A percentile compares a stretch with the other conserved stretches of the same genome.
Evolutionary conservation across 345 rosid species (phyloP).

Genomic region (Camelina neglecta): DNA sequence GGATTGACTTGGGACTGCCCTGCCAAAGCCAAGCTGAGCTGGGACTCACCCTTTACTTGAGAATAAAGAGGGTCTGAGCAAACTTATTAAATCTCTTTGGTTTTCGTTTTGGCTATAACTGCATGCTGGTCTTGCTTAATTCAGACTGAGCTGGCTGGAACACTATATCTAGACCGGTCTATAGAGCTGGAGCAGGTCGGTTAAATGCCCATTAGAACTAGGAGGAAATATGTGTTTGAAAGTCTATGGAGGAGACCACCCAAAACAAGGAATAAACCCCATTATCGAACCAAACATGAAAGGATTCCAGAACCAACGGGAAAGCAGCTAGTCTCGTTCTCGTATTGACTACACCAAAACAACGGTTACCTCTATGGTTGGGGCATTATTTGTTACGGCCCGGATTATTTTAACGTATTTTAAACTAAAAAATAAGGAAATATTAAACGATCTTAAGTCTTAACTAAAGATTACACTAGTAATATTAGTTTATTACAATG

Average conservation of each 20-base stretch:
- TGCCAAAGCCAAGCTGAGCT: neutral
- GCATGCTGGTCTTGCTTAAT: neutral
- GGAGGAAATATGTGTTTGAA: neutral
- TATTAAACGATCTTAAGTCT: neutral
- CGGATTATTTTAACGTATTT: neutral
- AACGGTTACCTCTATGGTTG: conserved; percentile 14
- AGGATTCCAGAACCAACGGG: neutral
- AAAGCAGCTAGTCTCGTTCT: neutral
- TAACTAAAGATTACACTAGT: neutral
- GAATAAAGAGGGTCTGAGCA: neutral
- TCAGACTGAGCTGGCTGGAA: neutral
- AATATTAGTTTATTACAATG: neutral
- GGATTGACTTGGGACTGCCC: neutral
- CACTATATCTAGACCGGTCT: conserved; percentile 2
- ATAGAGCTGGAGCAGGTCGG: neutral
- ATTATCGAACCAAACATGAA: neutral
- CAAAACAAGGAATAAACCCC: neutral
- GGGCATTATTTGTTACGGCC: neutral
- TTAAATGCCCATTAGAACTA: neutral
- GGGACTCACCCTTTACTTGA: neutral
- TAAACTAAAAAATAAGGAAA: neutral
- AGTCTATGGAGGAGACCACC: neutral
- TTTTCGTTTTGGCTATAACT: neutral
- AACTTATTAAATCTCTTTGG: neutral
- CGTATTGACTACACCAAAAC: conserved; percentile 1